These are phyloP conservation scores for Wickerhamiella sorbophila DNA, from an alignment of 805 yeast genomes.

Conservation along the genomic window DNA sequence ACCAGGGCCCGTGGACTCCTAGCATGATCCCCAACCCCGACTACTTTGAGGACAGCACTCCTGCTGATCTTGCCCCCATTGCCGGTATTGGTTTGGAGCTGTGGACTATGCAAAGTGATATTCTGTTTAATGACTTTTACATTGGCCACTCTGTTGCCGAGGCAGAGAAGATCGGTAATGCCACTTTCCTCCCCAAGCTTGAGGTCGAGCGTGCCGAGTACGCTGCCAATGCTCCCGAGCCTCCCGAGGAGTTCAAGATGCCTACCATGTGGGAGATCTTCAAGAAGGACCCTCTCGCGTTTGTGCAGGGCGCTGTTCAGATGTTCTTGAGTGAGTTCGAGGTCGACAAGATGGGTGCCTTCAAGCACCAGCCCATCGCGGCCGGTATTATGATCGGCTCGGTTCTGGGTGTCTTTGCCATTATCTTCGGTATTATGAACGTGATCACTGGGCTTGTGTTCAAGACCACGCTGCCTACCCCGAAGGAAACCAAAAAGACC, in stretches of 20 bases:
- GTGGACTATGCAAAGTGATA: conserved; percentile 70
- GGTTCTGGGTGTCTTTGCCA: conserved; percentile 15
- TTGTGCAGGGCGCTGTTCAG: conserved; percentile 17
- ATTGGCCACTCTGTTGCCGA: conserved; percentile 72
- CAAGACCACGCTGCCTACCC: conserved; percentile 8
- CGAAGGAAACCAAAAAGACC: conserved; percentile 1
- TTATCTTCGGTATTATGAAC: conserved; percentile 20
- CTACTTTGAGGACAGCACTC: conserved; percentile 41
- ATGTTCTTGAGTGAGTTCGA: conserved; percentile 22
- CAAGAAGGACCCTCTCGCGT: conserved; percentile 24
- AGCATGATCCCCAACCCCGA: conserved; percentile 53
- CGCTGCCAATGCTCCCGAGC: conserved; percentile 17
- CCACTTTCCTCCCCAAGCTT: conserved; percentile 39
- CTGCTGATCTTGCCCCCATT: conserved; percentile 49
- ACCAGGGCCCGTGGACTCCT: conserved; percentile 69
- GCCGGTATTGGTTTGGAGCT: conserved; percentile 80
- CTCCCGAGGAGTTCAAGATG: conserved; percentile 12
- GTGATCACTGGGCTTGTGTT: conserved; percentile 11
- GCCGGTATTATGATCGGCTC: conserved; percentile 21
- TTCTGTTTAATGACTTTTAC: conserved; percentile 71
- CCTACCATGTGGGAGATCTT: conserved; percentile 19
- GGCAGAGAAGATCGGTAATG: conserved; percentile 73
- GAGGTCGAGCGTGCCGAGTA: conserved; percentile 22
- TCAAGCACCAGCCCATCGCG: conserved; percentile 25
- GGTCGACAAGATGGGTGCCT: conserved; percentile 22